phyloP scores from a whole-genome alignment of 345 rosid genomes.

The Mallotus nudiflorus region DNA sequence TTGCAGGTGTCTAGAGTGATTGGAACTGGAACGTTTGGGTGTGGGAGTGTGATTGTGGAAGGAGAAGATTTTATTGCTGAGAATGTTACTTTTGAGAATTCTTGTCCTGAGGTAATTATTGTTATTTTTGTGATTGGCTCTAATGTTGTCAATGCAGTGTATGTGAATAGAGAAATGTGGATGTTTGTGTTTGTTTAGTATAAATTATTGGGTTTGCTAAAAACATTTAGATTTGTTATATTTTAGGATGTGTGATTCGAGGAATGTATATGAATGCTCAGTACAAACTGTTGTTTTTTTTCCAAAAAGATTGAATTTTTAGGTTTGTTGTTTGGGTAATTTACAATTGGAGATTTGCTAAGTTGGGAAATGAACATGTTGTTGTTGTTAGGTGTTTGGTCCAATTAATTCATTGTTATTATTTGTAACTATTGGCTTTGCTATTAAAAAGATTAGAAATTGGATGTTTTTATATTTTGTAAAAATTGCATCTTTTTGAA shows the following conservation, averaged over 20 bases:
- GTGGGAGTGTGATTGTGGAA: conserved; percentile 88
- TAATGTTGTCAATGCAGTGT: not conserved
- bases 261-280: no score
- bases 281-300: not conserved
- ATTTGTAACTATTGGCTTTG: not conserved
- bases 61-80: conserved; percentile 97
- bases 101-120: conserved; percentile 67
- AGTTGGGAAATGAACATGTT: not conserved
- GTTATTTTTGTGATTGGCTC: not conserved
- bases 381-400: not conserved
- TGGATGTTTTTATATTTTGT: not conserved
- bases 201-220: no score
- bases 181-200: no score
- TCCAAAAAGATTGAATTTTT: not conserved
- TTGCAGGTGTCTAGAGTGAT: conserved; percentile 61
- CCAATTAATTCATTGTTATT: not conserved
- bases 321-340: not conserved
- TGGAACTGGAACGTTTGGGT: conserved; percentile 91
- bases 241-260: not conserved
- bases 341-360: not conserved
- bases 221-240: conserved; percentile 48
- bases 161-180: no score
- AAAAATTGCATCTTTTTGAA: not conserved
- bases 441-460: not conserved
- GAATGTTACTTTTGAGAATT: conserved; percentile 94